phyloP scores from a whole-genome alignment of 2,329 filamentous ascomycete genomes.

The Cercospora zeae-maydis region DNA sequence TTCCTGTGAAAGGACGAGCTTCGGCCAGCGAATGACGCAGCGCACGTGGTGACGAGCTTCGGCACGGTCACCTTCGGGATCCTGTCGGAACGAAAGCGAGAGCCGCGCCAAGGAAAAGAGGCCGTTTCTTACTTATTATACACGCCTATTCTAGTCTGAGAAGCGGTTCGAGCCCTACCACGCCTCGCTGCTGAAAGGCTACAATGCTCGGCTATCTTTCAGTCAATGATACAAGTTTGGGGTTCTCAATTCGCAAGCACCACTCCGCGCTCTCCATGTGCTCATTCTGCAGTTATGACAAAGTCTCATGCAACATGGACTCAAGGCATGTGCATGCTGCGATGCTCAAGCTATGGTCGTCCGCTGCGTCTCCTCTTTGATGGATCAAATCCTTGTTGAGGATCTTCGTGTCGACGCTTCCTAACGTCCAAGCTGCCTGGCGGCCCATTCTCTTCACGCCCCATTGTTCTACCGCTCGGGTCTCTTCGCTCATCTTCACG shows the following conservation, averaged over 20 bases:
- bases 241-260: background rate
- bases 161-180: background rate
- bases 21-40: constrained; percentile 3
- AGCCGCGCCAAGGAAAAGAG: background rate
- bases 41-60: constrained; percentile 4
- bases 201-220: background rate
- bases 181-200: background rate
- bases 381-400: constrained; percentile 21
- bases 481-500: constrained; percentile 26
- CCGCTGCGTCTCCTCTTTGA: constrained; percentile 29
- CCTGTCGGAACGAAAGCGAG: background rate
- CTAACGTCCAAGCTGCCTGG: constrained; percentile 19
- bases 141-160: background rate
- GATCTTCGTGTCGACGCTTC: constrained; percentile 33
- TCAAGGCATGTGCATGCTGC: background rate
- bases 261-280: background rate
- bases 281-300: background rate
- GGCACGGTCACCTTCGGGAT: background rate
- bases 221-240: background rate
- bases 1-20: background rate
- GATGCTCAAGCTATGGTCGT: background rate
- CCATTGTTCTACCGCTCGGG: constrained; percentile 13
- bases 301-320: background rate
- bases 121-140: background rate
- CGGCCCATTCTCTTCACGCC: constrained; percentile 19